phyloP scores from a whole-genome alignment of 2,329 filamentous ascomycete genomes.

The Aureobasidium sp. region DNA sequence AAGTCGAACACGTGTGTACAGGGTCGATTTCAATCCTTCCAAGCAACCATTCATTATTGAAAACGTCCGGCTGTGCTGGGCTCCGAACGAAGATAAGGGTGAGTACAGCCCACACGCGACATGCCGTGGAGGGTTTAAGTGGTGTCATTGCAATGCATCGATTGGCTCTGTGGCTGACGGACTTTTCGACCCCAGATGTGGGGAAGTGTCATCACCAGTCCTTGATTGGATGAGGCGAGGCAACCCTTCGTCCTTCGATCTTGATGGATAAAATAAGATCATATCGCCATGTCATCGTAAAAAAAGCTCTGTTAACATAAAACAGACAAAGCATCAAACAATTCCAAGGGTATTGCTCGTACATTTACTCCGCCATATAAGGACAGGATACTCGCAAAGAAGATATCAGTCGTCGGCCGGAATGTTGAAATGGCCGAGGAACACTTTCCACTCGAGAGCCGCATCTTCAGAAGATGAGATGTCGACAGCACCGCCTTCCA shows the following conservation, averaged over 20 bases:
- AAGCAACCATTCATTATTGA: background rate
- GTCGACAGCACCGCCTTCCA: background rate
- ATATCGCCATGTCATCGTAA: background rate
- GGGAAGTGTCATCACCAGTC: background rate
- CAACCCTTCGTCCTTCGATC: background rate
- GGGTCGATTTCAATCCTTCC: background rate
- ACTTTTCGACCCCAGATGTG: background rate
- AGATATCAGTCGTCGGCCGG: background rate
- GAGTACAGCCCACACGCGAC: background rate
- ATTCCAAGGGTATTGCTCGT: too few relatives aligned
- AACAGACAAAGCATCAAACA: too few relatives aligned
- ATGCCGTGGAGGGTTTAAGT: background rate
- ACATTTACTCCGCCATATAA: too few relatives aligned
- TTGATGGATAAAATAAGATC: background rate
- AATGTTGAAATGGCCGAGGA: background rate
- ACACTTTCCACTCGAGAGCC: background rate
- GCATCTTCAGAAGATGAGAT: background rate
- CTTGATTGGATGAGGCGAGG: constrained; percentile 2
- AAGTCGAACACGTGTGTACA: background rate
- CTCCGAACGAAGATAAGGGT: background rate
- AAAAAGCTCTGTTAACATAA: background rate
- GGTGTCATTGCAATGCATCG: background rate
- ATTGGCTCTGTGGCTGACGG: background rate
- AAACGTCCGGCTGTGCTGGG: background rate
- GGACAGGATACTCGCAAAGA: background rate